Base-by-base conservation (phyloP, 441 rosid species). In the Gossypium laxum region DNA sequence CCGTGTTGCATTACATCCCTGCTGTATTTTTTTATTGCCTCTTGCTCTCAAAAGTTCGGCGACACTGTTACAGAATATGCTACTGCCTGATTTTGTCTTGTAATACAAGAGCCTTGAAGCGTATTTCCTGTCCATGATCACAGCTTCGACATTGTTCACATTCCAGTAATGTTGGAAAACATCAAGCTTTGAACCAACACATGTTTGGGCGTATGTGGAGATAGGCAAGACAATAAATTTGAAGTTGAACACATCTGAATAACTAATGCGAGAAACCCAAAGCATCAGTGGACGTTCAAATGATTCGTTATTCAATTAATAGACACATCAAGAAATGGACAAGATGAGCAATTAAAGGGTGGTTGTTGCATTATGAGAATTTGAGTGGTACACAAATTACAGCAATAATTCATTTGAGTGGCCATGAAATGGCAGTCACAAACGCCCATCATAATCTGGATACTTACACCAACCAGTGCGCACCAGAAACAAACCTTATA, bases 401-500 rank as follows among this genome's bases (percentile, higher is more conserved):
- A 54, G 11, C 11, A 34, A 34, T 17, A 62, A 34, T 34, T 62
- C 48, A 34, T 18, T 34, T 14, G 24, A 63, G 22, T 7, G 26
- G 50, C 70, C 67, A 54, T 1, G 51, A 52, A 64, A 45, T 2
- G 57, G 66, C 71, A 14, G 69, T 59, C 56, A 45, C 68, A 26
- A 52, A 22, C 21, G 61, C 63, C 54, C 54, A 61, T 56, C 70
- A 71, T 55, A 71, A 19, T 73, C 58, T 71, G 70, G 70, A 69
- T 45, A 56, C 28, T 34, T 34, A 7, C 45, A 60, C 19, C 24
- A 73, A 72, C 65, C 45, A 73, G 74, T 58, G 41, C 59, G 69
- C 72, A 77, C 12, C 79, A 79, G 70, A 67, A 76, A 34, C 43
- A 54, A 18, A 73, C 74, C 70, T 59, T 76, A 79, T 85, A 85